Evolutionary conservation across 1,284 basidiomycete species (phyloP).

Genomic region (Irpex lacteus): DNA sequence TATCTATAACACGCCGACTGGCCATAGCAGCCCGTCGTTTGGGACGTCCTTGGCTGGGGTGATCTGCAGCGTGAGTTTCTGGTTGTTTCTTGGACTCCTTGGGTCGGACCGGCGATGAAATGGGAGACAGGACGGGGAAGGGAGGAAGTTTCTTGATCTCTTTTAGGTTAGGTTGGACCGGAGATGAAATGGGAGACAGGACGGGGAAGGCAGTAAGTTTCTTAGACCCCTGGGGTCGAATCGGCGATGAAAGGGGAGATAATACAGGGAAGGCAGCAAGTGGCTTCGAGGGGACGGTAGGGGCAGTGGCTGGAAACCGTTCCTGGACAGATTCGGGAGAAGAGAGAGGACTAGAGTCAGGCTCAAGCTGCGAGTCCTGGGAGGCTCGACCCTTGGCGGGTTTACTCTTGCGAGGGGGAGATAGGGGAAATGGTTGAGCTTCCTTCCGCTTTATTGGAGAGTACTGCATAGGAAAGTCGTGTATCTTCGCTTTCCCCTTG

Average conservation of each 20-base stretch:
- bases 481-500: not conserved
- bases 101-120: not conserved
- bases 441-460: not conserved
- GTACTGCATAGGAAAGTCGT: not conserved
- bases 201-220: not conserved
- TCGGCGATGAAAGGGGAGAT: constrained; percentile 10
- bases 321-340: not conserved
- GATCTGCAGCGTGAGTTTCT: not conserved
- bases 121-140: not conserved
- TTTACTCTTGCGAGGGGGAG: not conserved
- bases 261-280: constrained; percentile 7
- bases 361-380: not conserved
- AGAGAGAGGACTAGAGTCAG: not conserved
- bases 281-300: not conserved
- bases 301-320: not conserved
- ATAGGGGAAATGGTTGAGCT: not conserved
- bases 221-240: not conserved
- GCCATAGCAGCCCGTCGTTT: constrained; percentile 1
- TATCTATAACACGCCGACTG: constrained; percentile 12
- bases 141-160: not conserved
- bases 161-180: not conserved
- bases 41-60: not conserved
- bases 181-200: constrained; percentile 8
- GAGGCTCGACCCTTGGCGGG: not conserved
- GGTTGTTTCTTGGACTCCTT: not conserved